Evolutionary conservation across 352 stramenopile species (phyloP).

Genomic region (Globisporangium abappressorium): DNA sequence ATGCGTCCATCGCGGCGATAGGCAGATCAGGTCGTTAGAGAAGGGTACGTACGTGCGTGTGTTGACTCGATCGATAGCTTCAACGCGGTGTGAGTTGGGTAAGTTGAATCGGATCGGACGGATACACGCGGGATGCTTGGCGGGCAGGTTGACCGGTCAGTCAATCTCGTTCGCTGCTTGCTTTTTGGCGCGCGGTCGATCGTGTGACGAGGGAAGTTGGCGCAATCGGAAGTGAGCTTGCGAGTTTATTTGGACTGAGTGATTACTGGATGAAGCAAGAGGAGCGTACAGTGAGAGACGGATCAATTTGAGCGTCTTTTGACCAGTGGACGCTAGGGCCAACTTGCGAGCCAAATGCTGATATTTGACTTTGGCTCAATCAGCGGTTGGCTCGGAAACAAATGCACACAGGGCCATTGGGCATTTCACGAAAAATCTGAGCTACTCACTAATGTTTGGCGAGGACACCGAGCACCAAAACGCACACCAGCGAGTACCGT

Average conservation of each 20-base stretch:
- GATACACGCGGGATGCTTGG: background rate
- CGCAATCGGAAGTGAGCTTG: constrained; percentile 14
- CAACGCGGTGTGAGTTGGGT: background rate
- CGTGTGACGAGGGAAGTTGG: constrained; percentile 7
- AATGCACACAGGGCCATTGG: background rate
- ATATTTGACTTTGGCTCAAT: background rate
- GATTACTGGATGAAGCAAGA: constrained; percentile 11
- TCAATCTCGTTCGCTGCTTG: background rate
- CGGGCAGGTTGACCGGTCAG: background rate
- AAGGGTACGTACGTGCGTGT: background rate
- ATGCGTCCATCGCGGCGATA: constrained; percentile 50
- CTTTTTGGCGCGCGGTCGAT: background rate
- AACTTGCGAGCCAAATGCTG: background rate
- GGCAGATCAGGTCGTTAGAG: background rate
- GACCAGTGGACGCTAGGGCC: background rate
- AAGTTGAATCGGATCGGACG: background rate
- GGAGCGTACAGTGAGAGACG: background rate
- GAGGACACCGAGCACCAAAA: background rate
- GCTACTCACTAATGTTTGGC: background rate
- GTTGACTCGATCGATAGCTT: background rate
- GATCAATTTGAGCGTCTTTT: background rate
- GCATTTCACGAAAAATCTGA: background rate
- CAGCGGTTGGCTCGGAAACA: background rate
- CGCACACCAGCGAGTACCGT: background rate
- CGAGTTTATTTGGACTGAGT: background rate